Base-by-base conservation (phyloP, 768 basidiomycete species). In the Neoboletus magnificus region DNA sequence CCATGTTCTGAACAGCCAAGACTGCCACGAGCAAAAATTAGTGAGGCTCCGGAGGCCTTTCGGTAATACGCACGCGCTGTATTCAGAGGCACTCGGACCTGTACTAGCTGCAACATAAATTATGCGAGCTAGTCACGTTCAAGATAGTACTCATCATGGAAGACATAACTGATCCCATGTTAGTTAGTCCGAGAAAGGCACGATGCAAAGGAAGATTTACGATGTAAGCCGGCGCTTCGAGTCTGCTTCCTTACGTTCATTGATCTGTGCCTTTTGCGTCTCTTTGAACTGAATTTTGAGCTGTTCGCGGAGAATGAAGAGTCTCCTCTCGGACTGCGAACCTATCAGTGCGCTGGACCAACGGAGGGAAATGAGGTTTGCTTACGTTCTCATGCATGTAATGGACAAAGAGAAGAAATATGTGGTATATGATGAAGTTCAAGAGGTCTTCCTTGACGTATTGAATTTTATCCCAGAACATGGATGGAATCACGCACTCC, bases 1-100 rank as follows among this genome's bases (percentile, higher is more conserved):
- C 86, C 81, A 96, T 86, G 65, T 98, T 96, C 73, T 97, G 94
- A 18, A 95, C 88, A 1, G 94, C 92, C 47, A 96, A 76, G 15
- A 94, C 74, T 77, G 49, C 12, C 49, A 56, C 46, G 32, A 44
- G 48, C 18, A 32, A 30, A 36, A 45, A 30, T 52, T 25, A 66
- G 56, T 15, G 18, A 22, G 37, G 9, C 7, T 29, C 15, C 10
- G n/a, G n/a, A 37, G 39, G 45, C 37, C 15, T 25, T 37, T 25
- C n/a, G n/a, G 43, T 33, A 29, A 46, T 40, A 66, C 68, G 41
- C 56, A 71, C 86, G 74, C 12, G 89, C 89, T 41, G 88, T 90
- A 64, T 91, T 90, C 50, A 91, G 73, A 27, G 89, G 89, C 53
- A 91, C 89, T 57, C 89, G 84, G 71, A 91, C 89, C 78, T 89